Conservation (phyloP, 495 filamentous ascomycete genomes). For the Copromyces sp. region DNA sequence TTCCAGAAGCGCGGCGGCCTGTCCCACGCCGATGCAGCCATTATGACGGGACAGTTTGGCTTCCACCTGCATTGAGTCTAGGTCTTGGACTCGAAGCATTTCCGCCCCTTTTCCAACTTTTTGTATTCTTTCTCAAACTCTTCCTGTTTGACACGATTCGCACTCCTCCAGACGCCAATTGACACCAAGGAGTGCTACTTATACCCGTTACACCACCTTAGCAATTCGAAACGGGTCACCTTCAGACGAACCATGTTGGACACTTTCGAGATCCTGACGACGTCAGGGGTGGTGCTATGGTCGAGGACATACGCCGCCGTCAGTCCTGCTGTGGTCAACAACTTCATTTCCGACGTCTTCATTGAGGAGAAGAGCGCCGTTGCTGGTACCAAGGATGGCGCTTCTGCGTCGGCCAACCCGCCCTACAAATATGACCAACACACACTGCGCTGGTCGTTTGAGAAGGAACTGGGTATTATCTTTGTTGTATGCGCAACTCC, state of each 20-base stretch:
- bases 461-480: conserved; percentile 86
- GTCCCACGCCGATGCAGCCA: not conserved
- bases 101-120: not conserved
- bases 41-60: conserved; percentile 5
- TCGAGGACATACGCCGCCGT: conserved; percentile 76
- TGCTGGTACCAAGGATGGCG: conserved; percentile 45
- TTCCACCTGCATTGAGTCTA: conserved; percentile 3
- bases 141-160: not conserved
- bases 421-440: conserved; percentile 87
- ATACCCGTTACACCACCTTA: not conserved
- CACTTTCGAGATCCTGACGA: conserved; percentile 89
- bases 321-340: conserved; percentile 76
- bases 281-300: conserved; percentile 94
- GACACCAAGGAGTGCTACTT: not conserved
- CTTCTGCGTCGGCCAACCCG: conserved; percentile 49
- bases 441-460: conserved; percentile 85
- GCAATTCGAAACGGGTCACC: not conserved
- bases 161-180: not conserved
- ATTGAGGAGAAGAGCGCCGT: conserved; percentile 78
- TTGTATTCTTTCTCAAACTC: not conserved
- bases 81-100: not conserved
- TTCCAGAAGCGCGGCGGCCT: not conserved
- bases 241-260: conserved; percentile 59
- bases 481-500: conserved; percentile 65
- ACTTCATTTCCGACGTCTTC: conserved; percentile 90